Percentiles rank a stretch among this genome's conserved stretches.
These are phyloP conservation scores for Catunica adiposa DNA, from an alignment of 2,329 filamentous ascomycete species.

Conservation along the genomic window DNA sequence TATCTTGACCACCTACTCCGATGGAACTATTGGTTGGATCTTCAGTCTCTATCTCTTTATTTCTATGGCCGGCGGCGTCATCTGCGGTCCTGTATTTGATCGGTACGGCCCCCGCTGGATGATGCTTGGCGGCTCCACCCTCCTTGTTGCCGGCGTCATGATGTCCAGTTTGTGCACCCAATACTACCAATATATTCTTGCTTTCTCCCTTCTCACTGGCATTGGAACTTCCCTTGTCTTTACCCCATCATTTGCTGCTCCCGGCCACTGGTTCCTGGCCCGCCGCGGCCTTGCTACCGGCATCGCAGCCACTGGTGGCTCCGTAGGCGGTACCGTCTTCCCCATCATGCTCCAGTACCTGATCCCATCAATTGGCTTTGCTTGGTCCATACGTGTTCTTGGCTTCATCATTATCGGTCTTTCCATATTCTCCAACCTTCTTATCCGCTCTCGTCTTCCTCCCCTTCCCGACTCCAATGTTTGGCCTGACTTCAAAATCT, in stretches of 20 bases:
- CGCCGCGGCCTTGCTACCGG: constrained; percentile 63
- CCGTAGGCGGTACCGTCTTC: constrained; percentile 51
- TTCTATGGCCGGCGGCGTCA: constrained; percentile 65
- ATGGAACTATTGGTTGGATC: constrained; percentile 68
- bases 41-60: constrained; percentile 69
- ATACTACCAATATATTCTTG: constrained; percentile 69
- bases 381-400: constrained; percentile 33
- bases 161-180: constrained; percentile 51
- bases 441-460: constrained; percentile 37
- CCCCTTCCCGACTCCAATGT: constrained; percentile 26
- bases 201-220: constrained; percentile 58
- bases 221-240: constrained; percentile 60
- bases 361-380: constrained; percentile 32
- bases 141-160: constrained; percentile 45
- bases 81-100: constrained; percentile 72
- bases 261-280: constrained; percentile 64
- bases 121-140: constrained; percentile 45
- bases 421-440: constrained; percentile 30
- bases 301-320: constrained; percentile 53
- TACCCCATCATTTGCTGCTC: constrained; percentile 56
- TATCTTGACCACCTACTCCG: constrained; percentile 50
- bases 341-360: constrained; percentile 30
- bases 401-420: constrained; percentile 33
- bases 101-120: constrained; percentile 52
- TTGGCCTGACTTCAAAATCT: constrained; percentile 44